These are phyloP conservation scores for Fagus sylvatica DNA, from an alignment of 306 rosid genomes.

Conservation along the genomic window DNA sequence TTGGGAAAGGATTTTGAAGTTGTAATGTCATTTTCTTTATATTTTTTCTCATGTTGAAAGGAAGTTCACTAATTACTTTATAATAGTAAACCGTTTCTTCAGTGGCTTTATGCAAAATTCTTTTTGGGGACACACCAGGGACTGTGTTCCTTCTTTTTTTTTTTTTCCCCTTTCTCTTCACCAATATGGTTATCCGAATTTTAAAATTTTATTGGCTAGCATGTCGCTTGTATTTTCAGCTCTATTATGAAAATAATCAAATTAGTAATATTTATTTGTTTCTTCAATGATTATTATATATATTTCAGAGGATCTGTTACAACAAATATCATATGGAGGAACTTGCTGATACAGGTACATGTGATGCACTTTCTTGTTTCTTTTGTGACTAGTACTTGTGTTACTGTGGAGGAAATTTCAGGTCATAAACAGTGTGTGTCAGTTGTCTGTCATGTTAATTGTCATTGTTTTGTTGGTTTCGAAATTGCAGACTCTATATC, in stretches of 20 bases:
- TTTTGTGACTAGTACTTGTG: not conserved
- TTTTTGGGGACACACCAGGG: not conserved
- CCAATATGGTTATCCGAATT: not conserved
- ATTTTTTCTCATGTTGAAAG: not conserved
- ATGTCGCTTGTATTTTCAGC: not conserved
- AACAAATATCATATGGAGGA: slow-evolving; percentile 93
- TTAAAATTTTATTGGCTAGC: not conserved
- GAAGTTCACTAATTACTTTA: not conserved
- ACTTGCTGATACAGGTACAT: slow-evolving; percentile 78
- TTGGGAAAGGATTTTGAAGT: not conserved
- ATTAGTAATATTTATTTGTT: too few relatives aligned
- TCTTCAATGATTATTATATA: slow-evolving; percentile 21
- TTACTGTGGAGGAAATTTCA: slow-evolving; percentile 8
- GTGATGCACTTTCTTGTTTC: slow-evolving; percentile 20
- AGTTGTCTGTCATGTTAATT: not conserved
- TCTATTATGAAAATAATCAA: not conserved
- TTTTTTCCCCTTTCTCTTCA: not conserved
- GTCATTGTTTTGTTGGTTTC: slow-evolving; percentile 10
- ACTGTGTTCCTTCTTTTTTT: not conserved
- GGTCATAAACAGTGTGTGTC: not conserved
- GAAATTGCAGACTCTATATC: slow-evolving; percentile 71
- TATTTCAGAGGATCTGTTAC: slow-evolving; percentile 79
- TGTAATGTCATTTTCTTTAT: not conserved
- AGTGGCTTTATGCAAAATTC: not conserved
- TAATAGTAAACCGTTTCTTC: not conserved